Evolutionary conservation across 179 eudicot species (phyloP), one percentile per base, ranked within the genome.

Genomic region (Silene coronaria): DNA sequence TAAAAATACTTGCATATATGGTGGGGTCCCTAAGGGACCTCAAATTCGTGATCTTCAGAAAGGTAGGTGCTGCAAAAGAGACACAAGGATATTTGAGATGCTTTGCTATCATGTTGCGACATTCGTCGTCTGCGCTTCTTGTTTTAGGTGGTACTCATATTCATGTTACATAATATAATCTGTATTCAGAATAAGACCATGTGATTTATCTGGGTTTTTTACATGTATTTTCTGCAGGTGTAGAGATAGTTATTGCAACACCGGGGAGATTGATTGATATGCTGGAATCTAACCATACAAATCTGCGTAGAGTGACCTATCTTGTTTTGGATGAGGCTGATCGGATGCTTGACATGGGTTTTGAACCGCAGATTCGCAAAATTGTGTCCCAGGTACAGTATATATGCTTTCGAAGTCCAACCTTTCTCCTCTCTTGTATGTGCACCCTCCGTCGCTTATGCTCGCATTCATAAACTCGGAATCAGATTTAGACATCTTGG

Each of bases 11-110:
- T 95, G 99, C 82, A 87, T 95, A 38, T 95, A 92, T 86, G 99
- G 99, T 69, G 97, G 99, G 83, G 97, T 91, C 38, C 97, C 99
- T 14, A 95, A 92, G 81, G 97, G 99, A 76, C 97, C 97, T n/a
- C 97, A 95, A 79, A 91, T 92, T 77, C 97, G 96, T 84, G 97
- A 90, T 87, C 96, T 95, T 79, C 90, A 85, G 85, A 91, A 87
- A 87, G 99, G 99, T 95, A 79, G 76, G 81, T 87, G 80, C 71
- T 58, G 79, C 76, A 76, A 84, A 75, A 80, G 73, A 80, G 72
- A 74, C 76, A 81, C 86, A 81, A 79, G 83, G 82, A 81, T 81
- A 67, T 71, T 75, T 80, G 79, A 73, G 83, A 75, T 85, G 81
- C 79, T 83, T 83, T 73, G 81, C 85, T 82, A 80, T 83, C 81